Evolutionary conservation across 768 basidiomycete genomes (phyloP).

Genomic region (Boletus sensibilis): DNA sequence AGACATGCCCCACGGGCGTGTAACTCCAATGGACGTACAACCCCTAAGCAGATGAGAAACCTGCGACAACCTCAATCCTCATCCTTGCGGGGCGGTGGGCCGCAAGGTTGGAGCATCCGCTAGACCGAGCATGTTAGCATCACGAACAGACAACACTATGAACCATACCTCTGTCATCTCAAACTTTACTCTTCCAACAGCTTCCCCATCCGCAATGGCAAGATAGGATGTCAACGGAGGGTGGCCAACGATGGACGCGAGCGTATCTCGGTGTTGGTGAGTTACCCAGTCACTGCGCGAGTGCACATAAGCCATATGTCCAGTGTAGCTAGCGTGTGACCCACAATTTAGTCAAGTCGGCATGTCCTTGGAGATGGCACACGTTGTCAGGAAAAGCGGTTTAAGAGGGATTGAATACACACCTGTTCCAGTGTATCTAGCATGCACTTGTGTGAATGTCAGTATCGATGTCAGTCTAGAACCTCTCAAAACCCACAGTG

Average conservation of each 20-base stretch:
- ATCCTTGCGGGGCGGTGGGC: constrained; percentile 86
- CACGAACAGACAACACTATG: constrained; percentile 1
- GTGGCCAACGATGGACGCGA: constrained; percentile 91
- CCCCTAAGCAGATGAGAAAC: background rate
- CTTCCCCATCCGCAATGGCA: constrained; percentile 91
- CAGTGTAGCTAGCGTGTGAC: constrained; percentile 30
- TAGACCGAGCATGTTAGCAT: constrained; percentile 35
- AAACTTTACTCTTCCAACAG: constrained; percentile 84
- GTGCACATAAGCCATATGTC: constrained; percentile 13
- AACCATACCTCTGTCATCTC: constrained; percentile 88
- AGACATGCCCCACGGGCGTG: background rate
- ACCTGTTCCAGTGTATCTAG: constrained; percentile 96
- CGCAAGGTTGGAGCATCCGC: constrained; percentile 95
- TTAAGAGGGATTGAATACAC: constrained; percentile 26
- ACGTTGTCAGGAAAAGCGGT: constrained; percentile 10
- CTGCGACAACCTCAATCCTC: constrained; percentile 51
- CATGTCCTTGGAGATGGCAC: constrained; percentile 63
- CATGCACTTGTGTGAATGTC: constrained; percentile 64
- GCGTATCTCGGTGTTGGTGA: constrained; percentile 96
- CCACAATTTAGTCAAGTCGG: constrained; percentile 94
- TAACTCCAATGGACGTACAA: background rate
- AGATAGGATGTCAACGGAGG: constrained; percentile 82
- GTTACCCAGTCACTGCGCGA: constrained; percentile 88
- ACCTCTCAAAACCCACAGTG: constrained; percentile 61
- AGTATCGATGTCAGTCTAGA: background rate